These are phyloP conservation scores for Eucalyptus grandis DNA, from an alignment of 345 rosid genomes.

Conservation along the genomic window DNA sequence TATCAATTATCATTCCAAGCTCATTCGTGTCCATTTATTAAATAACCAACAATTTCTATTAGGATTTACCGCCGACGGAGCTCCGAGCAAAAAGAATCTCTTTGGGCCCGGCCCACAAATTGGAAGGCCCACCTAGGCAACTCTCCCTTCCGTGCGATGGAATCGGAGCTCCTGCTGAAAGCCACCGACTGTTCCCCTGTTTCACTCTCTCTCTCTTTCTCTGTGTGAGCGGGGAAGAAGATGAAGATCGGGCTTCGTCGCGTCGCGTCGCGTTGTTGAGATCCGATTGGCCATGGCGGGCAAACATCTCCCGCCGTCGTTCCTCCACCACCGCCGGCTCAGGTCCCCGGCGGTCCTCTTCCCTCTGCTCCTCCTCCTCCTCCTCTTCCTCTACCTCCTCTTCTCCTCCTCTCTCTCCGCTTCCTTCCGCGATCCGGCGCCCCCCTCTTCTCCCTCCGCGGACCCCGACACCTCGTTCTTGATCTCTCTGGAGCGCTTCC, in stretches of 20 bases:
- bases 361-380: constrained; percentile 4
- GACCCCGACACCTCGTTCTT: constrained; percentile 45
- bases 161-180: background rate
- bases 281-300: background rate
- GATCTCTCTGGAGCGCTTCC: constrained; percentile 56
- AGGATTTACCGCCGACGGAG: background rate
- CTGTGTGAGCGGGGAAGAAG: background rate
- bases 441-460: constrained; percentile 2
- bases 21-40: background rate
- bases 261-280: background rate
- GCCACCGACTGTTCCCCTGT: background rate
- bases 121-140: background rate
- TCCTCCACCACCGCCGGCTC: constrained; percentile 20
- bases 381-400: background rate
- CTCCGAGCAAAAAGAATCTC: background rate
- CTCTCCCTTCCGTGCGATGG: background rate
- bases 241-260: background rate
- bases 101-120: background rate
- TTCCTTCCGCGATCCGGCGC: background rate
- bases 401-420: constrained; percentile 9
- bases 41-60: background rate
- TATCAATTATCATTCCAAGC: background rate
- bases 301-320: background rate
- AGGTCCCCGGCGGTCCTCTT: constrained; percentile 28
- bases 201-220: background rate